Evolutionary conservation across 805 yeast species (phyloP), one percentile per base, ranked within the genome.

Genomic region (Saccharomycopsis olivae): DNA sequence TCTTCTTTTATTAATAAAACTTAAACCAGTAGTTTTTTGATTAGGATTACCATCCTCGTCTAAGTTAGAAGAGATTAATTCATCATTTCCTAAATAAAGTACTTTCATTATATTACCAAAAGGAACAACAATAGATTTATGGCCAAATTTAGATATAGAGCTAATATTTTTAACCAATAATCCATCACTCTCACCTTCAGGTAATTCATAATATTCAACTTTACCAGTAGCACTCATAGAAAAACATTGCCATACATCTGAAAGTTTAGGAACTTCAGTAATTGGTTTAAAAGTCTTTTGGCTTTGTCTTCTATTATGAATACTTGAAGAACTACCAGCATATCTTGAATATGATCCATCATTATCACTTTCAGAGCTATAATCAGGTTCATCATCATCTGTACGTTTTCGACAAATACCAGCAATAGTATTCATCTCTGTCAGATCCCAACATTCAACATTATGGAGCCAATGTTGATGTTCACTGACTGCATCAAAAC

Each of bases 371-470:
- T 9, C 8, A n/a, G n/a, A n/a, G n/a, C n/a, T n/a, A 24, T n/a
- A 44, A 11, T 44, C 39, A 4, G 51, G 50, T 29, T 58, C 62
- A 8, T 51, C 55, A 33, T 53, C 29, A n/a, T 37, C 30, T 3
- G 18, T 18, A 14, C 64, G 63, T 41, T 68, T 69, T 41, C 67
- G 57, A 36, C 73, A 63, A 6, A 76, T 63, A 1, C 95, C 95
- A 59, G 84, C 69, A 10, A 85, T 60, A 64, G 78, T 71, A 54
- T 85, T 84, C 52, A 81, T 68, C 49, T 82, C 94, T 1, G 88
- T 81, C 10, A 75, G 58, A 47, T 80, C 77, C 95, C 95, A 85
- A 15, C 77, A 73, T 51, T 76, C 83, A n/a, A 82, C 75, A 43
- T 71, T 60, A 20, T 68, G 67, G 31, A 75, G 63, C 75, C 84